A percentile compares a stretch with the other conserved stretches of the same genome.
Conservation (phyloP, 2,329 filamentous ascomycete genomes). For the Curvularia sp. region DNA sequence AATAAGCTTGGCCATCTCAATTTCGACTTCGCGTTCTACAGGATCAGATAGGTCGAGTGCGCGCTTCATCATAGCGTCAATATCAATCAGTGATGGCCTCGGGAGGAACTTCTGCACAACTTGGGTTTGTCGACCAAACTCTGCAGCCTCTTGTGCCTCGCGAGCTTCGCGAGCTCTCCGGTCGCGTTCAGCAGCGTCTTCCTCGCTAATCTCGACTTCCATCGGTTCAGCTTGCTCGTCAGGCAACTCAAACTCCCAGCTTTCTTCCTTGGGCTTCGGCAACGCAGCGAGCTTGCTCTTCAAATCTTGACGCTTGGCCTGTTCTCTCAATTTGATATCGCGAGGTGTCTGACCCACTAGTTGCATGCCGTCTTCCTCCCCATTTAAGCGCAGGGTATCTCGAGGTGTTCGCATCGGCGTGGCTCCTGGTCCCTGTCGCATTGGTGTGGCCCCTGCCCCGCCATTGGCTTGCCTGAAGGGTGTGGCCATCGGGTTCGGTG, state of each 20-base stretch:
- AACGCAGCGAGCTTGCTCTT: constrained; percentile 78
- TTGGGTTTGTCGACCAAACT: constrained; percentile 84
- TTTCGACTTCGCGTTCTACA: constrained; percentile 72
- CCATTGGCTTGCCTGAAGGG: constrained; percentile 71
- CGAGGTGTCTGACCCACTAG: constrained; percentile 76
- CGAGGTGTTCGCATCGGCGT: constrained; percentile 89
- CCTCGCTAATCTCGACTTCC: constrained; percentile 63
- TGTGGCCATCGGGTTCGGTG: constrained; percentile 94
- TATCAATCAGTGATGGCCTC: constrained; percentile 75
- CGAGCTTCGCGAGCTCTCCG: constrained; percentile 67
- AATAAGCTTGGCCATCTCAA: constrained; percentile 80
- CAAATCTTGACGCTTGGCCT: constrained; percentile 72
- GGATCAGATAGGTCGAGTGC: constrained; percentile 69
- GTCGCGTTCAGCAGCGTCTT: constrained; percentile 78
- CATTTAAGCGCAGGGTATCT: constrained; percentile 85
- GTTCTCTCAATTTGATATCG: constrained; percentile 75
- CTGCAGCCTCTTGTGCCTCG: constrained; percentile 70
- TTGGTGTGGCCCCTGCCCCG: constrained; percentile 72
- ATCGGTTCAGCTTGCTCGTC: constrained; percentile 74
- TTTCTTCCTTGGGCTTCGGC: constrained; percentile 89
- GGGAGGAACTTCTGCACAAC: constrained; percentile 89
- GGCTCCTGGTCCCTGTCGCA: constrained; percentile 69
- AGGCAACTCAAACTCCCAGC: constrained; percentile 92
- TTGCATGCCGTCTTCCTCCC: constrained; percentile 68
- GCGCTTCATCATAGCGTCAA: constrained; percentile 70